These are phyloP conservation scores for Chlamydomonas eustigma DNA, from an alignment of 139 green algal species.

Conservation along the genomic window DNA sequence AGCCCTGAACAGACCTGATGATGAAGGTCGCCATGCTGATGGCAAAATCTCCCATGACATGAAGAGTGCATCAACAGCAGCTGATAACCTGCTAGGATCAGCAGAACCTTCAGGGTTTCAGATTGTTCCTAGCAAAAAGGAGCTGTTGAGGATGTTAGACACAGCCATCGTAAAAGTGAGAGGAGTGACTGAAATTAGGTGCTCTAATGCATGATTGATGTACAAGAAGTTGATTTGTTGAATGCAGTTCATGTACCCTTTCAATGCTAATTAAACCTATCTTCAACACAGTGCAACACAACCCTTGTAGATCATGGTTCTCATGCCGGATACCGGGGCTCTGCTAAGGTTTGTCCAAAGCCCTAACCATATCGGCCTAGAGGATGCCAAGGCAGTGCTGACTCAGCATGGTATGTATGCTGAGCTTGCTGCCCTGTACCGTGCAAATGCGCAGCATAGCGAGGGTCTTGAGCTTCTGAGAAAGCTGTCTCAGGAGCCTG, in stretches of 20 bases:
- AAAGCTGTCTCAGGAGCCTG: constrained; percentile 47
- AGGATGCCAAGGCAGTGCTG: background rate
- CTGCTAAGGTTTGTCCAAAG: constrained; percentile 66
- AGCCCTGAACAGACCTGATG: constrained; percentile 29
- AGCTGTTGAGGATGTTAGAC: constrained; percentile 55
- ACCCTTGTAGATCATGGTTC: constrained; percentile 46
- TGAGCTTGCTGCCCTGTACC: constrained; percentile 81
- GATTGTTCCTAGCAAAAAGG: background rate
- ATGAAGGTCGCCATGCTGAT: no score
- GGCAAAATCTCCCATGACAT: no score
- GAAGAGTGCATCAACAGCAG: background rate
- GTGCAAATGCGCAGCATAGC: constrained; percentile 35
- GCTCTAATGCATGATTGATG: no score
- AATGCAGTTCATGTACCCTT: no score
- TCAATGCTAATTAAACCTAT: background rate
- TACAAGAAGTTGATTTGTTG: no score
- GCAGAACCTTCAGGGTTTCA: no score
- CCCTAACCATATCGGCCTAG: constrained; percentile 12
- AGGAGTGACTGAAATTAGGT: no score
- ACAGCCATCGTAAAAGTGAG: constrained; percentile 73
- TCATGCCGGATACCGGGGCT: constrained; percentile 61
- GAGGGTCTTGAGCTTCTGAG: constrained; percentile 69
- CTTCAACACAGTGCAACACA: background rate
- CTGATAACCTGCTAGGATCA: background rate
- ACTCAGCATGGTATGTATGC: constrained; percentile 59